Evolutionary conservation across 2,329 filamentous ascomycete species (phyloP).

Genomic region (Beauveria sp.): DNA sequence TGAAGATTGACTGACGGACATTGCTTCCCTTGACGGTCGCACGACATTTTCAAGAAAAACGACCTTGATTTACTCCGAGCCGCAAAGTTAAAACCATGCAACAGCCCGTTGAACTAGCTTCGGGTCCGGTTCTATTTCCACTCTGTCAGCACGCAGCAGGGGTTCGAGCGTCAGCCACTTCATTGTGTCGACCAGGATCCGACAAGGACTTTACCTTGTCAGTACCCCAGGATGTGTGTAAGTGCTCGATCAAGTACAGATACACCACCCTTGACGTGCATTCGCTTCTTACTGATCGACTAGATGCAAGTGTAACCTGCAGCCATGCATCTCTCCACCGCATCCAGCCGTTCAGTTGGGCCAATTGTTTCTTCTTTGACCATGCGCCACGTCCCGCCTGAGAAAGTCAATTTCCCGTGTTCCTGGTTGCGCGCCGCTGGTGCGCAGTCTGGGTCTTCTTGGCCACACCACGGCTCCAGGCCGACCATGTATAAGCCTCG

Average conservation of each 20-base stretch:
- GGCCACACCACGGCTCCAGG: not conserved
- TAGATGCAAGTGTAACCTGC: not conserved
- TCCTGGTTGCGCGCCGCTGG: not conserved
- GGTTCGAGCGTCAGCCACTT: not conserved
- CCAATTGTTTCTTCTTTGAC: conserved; percentile 1
- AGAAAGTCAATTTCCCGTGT: not conserved
- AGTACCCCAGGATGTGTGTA: not conserved
- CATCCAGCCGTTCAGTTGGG: not conserved
- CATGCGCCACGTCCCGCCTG: not conserved
- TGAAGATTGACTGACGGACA: not conserved
- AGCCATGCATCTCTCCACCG: not conserved
- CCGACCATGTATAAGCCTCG: conserved; percentile 2
- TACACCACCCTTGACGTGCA: not conserved
- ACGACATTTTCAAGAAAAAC: not conserved
- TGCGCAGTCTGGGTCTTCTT: not conserved
- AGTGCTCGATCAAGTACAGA: not conserved
- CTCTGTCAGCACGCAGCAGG: not conserved
- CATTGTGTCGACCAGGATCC: not conserved
- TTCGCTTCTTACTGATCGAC: not conserved
- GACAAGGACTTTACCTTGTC: not conserved
- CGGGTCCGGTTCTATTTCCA: not conserved
- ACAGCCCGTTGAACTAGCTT: not conserved
- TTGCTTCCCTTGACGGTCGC: not conserved
- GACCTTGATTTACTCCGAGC: no score
- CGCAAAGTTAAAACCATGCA: not conserved